A percentile compares a stretch with the other conserved stretches of the same genome.
phyloP scores from a whole-genome alignment of 192 early-diverging fungal species.

The Backusella liffmaniae region DNA sequence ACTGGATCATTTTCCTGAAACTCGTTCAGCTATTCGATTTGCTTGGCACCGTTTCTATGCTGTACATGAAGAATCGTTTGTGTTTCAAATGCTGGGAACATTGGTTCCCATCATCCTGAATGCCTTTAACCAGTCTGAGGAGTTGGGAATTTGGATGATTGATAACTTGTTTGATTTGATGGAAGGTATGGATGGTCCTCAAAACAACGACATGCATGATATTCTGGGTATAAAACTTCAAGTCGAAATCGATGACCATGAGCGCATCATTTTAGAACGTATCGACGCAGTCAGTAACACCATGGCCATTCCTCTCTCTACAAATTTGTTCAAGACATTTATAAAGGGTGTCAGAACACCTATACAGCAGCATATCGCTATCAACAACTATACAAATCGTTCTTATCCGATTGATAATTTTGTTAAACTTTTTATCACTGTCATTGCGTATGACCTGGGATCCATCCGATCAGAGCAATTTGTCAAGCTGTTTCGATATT shows the following conservation, averaged over 20 bases:
- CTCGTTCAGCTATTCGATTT: conserved; percentile 45
- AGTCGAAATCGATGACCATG: conserved; percentile 37
- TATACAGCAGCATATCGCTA: conserved; percentile 5
- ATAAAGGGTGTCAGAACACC: conserved; percentile 21
- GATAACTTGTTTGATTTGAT: conserved; percentile 45
- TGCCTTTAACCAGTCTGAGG: conserved; percentile 33
- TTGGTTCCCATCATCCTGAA: conserved; percentile 50
- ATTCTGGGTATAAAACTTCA: conserved; percentile 36
- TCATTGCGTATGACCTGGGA: conserved; percentile 57
- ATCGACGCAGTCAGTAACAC: conserved; percentile 31
- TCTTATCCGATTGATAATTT: conserved; percentile 46
- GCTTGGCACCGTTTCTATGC: conserved; percentile 51
- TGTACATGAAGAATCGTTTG: conserved; percentile 56
- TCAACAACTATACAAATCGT: conserved; percentile 27
- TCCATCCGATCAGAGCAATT: conserved; percentile 58
- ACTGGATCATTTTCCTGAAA: conserved; percentile 30
- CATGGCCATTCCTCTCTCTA: conserved; percentile 30
- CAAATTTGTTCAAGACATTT: conserved; percentile 30
- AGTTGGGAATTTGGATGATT: conserved; percentile 41
- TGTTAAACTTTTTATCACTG: conserved; percentile 54
- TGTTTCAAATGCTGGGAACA: conserved; percentile 54
- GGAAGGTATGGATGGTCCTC: conserved; percentile 41
- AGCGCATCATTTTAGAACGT: conserved; percentile 27
- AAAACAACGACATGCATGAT: conserved; percentile 19
- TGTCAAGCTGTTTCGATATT: conserved; percentile 40